phyloP scores from a whole-genome alignment of 345 rosid species.

The Euphorbia peplus region DNA sequence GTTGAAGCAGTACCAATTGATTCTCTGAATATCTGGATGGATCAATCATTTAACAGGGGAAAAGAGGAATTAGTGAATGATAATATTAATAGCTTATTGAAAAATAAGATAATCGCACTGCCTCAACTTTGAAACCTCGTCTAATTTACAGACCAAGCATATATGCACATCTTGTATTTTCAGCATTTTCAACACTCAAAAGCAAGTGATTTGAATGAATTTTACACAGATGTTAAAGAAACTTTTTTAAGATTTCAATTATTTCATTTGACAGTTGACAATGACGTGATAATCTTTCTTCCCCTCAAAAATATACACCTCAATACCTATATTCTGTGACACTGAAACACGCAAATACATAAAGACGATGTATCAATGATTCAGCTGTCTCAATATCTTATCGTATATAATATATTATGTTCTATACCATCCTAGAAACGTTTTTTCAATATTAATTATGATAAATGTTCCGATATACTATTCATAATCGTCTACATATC shows the following conservation, averaged over 20 bases:
- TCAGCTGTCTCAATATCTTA: not conserved
- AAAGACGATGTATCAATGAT: not conserved
- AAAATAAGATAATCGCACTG: not conserved
- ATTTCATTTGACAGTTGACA: slow-evolving; percentile 1
- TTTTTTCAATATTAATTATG: not conserved
- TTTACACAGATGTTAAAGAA: not conserved
- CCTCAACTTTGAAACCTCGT: not conserved
- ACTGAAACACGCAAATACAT: not conserved
- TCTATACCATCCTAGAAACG: not conserved
- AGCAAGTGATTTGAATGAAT: not conserved
- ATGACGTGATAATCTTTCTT: too few relatives aligned
- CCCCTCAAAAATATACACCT: not conserved
- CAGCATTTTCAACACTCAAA: not conserved
- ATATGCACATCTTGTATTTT: too few relatives aligned
- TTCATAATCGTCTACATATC: not conserved
- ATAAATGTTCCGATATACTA: not conserved
- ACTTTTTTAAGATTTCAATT: not conserved
- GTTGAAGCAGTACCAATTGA: slow-evolving; percentile 72
- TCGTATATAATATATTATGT: not conserved
- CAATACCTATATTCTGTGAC: not conserved
- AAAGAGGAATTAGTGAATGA: not conserved
- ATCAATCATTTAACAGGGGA: not conserved
- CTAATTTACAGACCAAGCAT: too few relatives aligned
- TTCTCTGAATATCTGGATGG: slow-evolving; percentile 54
- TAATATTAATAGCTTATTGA: not conserved